Base-by-base conservation (phyloP, 495 filamentous ascomycete genomes). In the Apiosordaria backusii region DNA sequence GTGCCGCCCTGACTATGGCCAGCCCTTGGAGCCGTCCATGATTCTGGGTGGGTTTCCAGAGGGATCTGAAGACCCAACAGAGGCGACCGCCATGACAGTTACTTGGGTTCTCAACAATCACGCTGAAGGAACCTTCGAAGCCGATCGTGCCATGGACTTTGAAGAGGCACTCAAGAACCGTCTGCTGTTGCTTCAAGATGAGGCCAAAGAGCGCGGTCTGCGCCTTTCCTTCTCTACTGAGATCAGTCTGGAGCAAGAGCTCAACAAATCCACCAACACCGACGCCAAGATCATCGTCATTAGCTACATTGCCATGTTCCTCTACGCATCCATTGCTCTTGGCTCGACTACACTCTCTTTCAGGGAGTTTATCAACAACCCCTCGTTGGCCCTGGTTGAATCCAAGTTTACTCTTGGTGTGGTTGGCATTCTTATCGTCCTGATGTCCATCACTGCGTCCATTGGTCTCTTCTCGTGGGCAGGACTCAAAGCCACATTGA, bases 41-140 rank as follows among this genome's bases (percentile, higher is more conserved):
- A 85, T 98, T 22, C 80, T 99, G 50, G 94, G 95, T 10, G 93
- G 92, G 2, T 93, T 88, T 71, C 79, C 89, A 60, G 77, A 86
- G 13, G 52, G 22, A 7, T 84, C 83, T 3, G 86, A 81, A 5
- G 83, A 91, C 70, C 82, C 92, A n/a, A 79, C 90, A 0, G 86
- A 93, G 52, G 85, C 94, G 7, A 76, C 85, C 59, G 94, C 96
- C 3, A 83, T 97, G 70, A 88, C 97, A 16, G 85, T 89, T 5
- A 97, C 95, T 0, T 99, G 96, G 96, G 95, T 99, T n/a, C 85
- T 98, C 35, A 94, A 90, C 67, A 99, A 98, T 65, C 83, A 89
- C 76, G 82, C 83, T 0, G 91, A 94, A 74, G 90, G 87, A 10
- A 89, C 88, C 2, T 71, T 80, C 23, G 88, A 86, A 29, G 83